Percentiles rank a stretch among this genome's conserved stretches.
Conservation (phyloP, 1,284 basidiomycete genomes). For the Pseudomicrostroma phylloplanum region DNA sequence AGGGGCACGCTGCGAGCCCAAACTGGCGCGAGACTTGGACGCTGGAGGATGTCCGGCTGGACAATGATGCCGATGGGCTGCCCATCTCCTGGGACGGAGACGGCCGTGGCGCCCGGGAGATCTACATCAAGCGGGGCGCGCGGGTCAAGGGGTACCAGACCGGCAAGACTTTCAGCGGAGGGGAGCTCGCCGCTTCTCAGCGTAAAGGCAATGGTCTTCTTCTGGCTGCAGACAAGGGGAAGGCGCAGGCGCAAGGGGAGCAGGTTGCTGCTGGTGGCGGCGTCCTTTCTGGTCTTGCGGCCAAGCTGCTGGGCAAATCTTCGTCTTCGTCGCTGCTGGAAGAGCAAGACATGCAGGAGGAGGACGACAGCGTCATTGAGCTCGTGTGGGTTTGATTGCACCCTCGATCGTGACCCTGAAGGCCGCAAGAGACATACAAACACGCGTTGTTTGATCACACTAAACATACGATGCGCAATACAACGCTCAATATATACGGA, state of each 20-base stretch:
- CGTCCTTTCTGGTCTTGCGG: background rate
- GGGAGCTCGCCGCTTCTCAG: background rate
- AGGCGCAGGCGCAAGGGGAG: background rate
- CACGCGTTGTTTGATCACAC: too few species aligned
- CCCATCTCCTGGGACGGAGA: background rate
- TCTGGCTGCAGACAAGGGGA: background rate
- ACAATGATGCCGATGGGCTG: background rate
- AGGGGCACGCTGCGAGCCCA: background rate
- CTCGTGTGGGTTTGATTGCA: slow-evolving; percentile 1
- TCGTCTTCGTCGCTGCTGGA: background rate
- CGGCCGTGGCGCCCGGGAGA: background rate
- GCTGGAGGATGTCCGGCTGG: slow-evolving; percentile 4
- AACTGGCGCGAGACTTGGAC: slow-evolving; percentile 3
- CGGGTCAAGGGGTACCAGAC: background rate
- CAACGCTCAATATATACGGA: too few species aligned
- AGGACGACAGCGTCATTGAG: slow-evolving; percentile 6
- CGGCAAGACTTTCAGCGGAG: background rate
- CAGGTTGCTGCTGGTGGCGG: background rate
- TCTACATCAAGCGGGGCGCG: slow-evolving; percentile 6
- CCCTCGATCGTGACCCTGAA: too few species aligned
- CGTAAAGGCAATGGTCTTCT: background rate
- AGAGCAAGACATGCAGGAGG: background rate
- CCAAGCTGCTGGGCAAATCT: background rate
- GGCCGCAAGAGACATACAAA: too few species aligned
- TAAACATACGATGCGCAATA: too few species aligned